A percentile compares a stretch with the other conserved stretches of the same genome.
Evolutionary conservation across 805 yeast genomes (phyloP).

Genomic region (Wickerhamomyces ciferrii): DNA sequence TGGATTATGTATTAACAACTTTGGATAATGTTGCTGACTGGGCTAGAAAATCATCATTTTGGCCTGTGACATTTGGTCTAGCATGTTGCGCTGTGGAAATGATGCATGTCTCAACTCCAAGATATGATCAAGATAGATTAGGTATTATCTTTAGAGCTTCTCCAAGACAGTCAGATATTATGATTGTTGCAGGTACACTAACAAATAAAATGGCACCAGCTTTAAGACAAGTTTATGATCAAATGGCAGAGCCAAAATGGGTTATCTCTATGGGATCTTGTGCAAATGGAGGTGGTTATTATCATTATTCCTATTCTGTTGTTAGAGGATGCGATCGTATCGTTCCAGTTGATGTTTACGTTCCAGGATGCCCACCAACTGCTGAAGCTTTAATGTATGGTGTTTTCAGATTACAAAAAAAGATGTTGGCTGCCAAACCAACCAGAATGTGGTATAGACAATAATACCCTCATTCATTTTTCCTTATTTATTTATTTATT

Average conservation of each 20-base stretch:
- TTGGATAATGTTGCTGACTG: slow-evolving; percentile 80
- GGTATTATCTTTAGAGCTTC: slow-evolving; percentile 93
- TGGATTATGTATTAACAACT: slow-evolving; percentile 79
- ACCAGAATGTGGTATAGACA: slow-evolving; percentile 84
- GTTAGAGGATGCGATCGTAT: slow-evolving; percentile 88
- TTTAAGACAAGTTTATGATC: slow-evolving; percentile 86
- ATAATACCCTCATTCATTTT: neutral
- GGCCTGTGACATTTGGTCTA: slow-evolving; percentile 91
- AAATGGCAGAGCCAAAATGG: slow-evolving; percentile 94
- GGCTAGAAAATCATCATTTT: slow-evolving; percentile 88
- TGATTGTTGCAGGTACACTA: slow-evolving; percentile 89
- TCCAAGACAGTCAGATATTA: slow-evolving; percentile 88
- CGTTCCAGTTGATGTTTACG: slow-evolving; percentile 85
- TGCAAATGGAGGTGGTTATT: slow-evolving; percentile 92
- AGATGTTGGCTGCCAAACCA: slow-evolving; percentile 77
- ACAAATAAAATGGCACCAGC: slow-evolving; percentile 95
- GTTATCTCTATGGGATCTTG: slow-evolving; percentile 93
- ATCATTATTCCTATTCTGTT: slow-evolving; percentile 84
- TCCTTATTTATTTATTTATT: slow-evolving; percentile 1
- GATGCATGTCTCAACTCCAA: slow-evolving; percentile 91
- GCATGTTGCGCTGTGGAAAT: slow-evolving; percentile 94
- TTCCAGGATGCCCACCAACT: slow-evolving; percentile 92
- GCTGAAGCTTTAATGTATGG: slow-evolving; percentile 91
- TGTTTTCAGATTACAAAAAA: slow-evolving; percentile 82
- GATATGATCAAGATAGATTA: slow-evolving; percentile 88